phyloP scores from a whole-genome alignment of 352 stramenopile genomes.

The Phytopythium litorale region DNA sequence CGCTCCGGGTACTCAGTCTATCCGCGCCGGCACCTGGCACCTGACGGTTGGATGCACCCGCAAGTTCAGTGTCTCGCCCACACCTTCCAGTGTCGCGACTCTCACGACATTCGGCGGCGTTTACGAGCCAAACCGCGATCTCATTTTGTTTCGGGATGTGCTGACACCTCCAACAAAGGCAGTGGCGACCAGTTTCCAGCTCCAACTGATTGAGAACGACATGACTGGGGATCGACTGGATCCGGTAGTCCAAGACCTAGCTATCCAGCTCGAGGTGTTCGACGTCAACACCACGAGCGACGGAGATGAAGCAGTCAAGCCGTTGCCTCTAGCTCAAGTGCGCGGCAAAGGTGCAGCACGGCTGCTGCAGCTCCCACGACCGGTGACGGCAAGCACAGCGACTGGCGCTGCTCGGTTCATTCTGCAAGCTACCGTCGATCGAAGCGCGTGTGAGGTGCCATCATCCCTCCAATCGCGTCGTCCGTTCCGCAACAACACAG shows the following conservation, averaged over 20 bases:
- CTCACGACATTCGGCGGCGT: slow-evolving; percentile 39
- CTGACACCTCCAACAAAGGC: slow-evolving; percentile 37
- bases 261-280: slow-evolving; percentile 56
- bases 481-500: slow-evolving; percentile 36
- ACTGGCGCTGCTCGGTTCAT: slow-evolving; percentile 32
- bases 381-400: slow-evolving; percentile 9
- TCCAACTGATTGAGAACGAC: slow-evolving; percentile 31
- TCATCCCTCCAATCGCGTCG: slow-evolving; percentile 43
- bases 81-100: slow-evolving; percentile 21
- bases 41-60: slow-evolving; percentile 53
- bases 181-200: slow-evolving; percentile 40
- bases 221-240: neutral
- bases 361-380: slow-evolving; percentile 55
- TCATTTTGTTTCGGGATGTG: slow-evolving; percentile 66
- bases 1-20: slow-evolving; percentile 15
- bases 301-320: slow-evolving; percentile 10
- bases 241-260: slow-evolving; percentile 22
- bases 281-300: slow-evolving; percentile 22
- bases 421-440: slow-evolving; percentile 63
- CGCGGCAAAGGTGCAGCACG: slow-evolving; percentile 25
- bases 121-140: slow-evolving; percentile 64
- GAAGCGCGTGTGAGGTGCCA: slow-evolving; percentile 38
- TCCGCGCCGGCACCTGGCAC: slow-evolving; percentile 51
- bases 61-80: slow-evolving; percentile 28
- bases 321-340: slow-evolving; percentile 15